These are phyloP conservation scores for Schrenkiella parvula DNA, from an alignment of 345 rosid species.

Conservation along the genomic window DNA sequence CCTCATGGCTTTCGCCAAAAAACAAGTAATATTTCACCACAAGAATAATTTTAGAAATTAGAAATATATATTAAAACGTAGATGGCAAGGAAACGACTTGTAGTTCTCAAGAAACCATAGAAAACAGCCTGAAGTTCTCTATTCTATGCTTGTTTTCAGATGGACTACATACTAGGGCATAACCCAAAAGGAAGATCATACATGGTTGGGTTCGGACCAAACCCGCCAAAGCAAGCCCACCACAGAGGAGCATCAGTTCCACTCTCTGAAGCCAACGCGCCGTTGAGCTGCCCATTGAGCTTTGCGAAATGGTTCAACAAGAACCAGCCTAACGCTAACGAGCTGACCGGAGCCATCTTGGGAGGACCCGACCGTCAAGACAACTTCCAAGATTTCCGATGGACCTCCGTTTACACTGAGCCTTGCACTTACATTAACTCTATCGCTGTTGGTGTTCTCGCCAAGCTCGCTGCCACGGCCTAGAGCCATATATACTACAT, in stretches of 20 bases:
- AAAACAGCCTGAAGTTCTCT: not conserved
- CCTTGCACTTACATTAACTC: conserved; percentile 93
- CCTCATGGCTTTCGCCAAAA: conserved; percentile 58
- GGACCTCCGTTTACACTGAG: conserved; percentile 63
- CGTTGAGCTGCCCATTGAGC: conserved; percentile 56
- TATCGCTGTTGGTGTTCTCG: conserved; percentile 60
- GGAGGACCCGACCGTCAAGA: conserved; percentile 89
- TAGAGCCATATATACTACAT: conserved; percentile 16
- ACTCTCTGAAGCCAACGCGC: not conserved
- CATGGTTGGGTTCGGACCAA: conserved; percentile 84
- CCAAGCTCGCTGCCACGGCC: conserved; percentile 52
- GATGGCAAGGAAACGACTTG: not conserved
- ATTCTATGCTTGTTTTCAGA: conserved; percentile 39
- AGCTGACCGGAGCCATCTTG: conserved; percentile 75
- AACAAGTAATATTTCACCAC: conserved; percentile 43
- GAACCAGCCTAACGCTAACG: conserved; percentile 61
- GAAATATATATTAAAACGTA: not conserved
- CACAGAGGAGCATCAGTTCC: conserved; percentile 87
- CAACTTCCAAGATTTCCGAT: conserved; percentile 57
- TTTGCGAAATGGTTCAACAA: conserved; percentile 49
- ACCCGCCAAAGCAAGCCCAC: conserved; percentile 80
- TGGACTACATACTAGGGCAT: conserved; percentile 72
- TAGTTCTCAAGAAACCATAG: not conserved
- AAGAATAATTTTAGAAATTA: no score
- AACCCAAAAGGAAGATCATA: conserved; percentile 79